A percentile compares a stretch with the other conserved stretches of the same genome.
These are phyloP conservation scores for Plasmodium cynomolgi DNA, from an alignment of 169 alveolate genomes.

Conservation along the genomic window DNA sequence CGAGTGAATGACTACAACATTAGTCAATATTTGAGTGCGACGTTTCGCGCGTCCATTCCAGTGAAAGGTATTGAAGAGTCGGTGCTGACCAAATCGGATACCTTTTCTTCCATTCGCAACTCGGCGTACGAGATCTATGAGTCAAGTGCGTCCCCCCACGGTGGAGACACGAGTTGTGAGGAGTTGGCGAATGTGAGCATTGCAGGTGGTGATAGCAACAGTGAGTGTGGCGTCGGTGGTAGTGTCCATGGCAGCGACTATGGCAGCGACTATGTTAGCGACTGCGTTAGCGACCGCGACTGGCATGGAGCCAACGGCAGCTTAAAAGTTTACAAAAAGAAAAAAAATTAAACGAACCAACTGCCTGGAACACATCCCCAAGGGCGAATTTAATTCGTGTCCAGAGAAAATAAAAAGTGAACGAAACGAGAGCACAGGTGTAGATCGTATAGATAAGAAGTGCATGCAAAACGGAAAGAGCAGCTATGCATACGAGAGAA, in stretches of 20 bases:
- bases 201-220: not conserved
- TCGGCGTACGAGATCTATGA: slow-evolving; percentile 26
- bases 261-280: not conserved
- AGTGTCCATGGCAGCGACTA: not conserved
- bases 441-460: slow-evolving; percentile 14
- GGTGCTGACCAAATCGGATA: slow-evolving; percentile 39
- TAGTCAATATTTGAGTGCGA: slow-evolving; percentile 49
- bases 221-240: not conserved
- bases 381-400: not conserved
- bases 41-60: slow-evolving; percentile 33
- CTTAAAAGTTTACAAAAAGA: slow-evolving; percentile 22
- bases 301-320: not conserved
- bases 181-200: not conserved
- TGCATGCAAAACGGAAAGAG: not conserved
- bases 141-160: slow-evolving; percentile 9
- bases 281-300: not conserved
- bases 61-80: slow-evolving; percentile 60
- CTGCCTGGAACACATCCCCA: not conserved
- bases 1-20: slow-evolving; percentile 56
- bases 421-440: slow-evolving; percentile 19
- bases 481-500: not conserved
- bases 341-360: slow-evolving; percentile 12
- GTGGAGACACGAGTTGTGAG: slow-evolving; percentile 14
- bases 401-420: slow-evolving; percentile 34
- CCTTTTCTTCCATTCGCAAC: slow-evolving; percentile 52